phyloP scores from a whole-genome alignment of 176 grass and related monocot genomes.

The Musa schizocarpa region DNA sequence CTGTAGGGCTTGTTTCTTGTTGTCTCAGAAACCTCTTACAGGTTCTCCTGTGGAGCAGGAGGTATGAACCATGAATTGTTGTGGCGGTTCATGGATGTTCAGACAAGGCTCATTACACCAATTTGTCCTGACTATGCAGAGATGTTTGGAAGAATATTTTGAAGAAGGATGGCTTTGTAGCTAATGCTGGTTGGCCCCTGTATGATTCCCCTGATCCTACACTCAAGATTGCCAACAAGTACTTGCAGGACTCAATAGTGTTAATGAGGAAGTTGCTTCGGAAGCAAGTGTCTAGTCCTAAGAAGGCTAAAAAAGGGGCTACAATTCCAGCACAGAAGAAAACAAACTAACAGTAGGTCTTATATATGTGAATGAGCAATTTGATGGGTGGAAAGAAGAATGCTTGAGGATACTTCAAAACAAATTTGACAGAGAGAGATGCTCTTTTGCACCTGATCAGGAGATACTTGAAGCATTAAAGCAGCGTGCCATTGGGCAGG shows the following conservation, averaged over 20 bases:
- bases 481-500: conserved; percentile 28
- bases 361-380: conserved; percentile 56
- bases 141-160: conserved; percentile 61
- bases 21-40: background rate
- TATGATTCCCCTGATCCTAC: conserved; percentile 37
- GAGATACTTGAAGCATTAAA: conserved; percentile 51
- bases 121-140: conserved; percentile 67
- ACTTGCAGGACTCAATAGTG: conserved; percentile 65
- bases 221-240: conserved; percentile 60
- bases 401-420: conserved; percentile 45
- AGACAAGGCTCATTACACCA: conserved; percentile 50
- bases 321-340: conserved; percentile 22
- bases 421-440: conserved; percentile 27
- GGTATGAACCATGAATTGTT: conserved; percentile 63
- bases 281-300: conserved; percentile 57
- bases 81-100: conserved; percentile 63
- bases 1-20: background rate
- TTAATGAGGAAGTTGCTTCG: conserved; percentile 58
- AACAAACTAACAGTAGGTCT: conserved; percentile 40
- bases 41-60: conserved; percentile 47
- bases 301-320: conserved; percentile 60
- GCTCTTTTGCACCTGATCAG: conserved; percentile 48
- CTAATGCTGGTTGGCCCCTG: conserved; percentile 60
- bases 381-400: conserved; percentile 62
- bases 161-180: conserved; percentile 48